Conservation (phyloP, 257 asterid species). For the Ballota nigra region DNA sequence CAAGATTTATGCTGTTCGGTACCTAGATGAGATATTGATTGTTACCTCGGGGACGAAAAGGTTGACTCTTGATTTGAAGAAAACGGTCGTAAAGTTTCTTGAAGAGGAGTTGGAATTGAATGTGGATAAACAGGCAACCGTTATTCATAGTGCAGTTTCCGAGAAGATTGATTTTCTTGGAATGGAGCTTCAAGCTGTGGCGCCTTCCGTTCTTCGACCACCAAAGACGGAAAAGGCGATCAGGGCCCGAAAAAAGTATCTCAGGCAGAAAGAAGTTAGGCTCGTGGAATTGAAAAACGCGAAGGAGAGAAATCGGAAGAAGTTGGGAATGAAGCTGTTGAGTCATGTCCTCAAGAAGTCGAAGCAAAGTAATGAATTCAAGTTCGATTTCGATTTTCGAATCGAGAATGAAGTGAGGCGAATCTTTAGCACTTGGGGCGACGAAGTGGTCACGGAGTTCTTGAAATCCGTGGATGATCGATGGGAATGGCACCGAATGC, state of each 20-base stretch:
- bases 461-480: constrained; percentile 65
- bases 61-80: constrained; percentile 68
- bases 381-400: constrained; percentile 52
- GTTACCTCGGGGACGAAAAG: constrained; percentile 74
- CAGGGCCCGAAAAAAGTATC: constrained; percentile 81
- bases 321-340: constrained; percentile 70
- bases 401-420: constrained; percentile 64
- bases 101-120: constrained; percentile 52
- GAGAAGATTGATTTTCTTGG: constrained; percentile 88
- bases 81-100: constrained; percentile 41
- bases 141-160: constrained; percentile 77
- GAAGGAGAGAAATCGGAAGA: constrained; percentile 76
- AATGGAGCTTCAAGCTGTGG: constrained; percentile 94
- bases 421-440: constrained; percentile 70
- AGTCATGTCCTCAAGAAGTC: constrained; percentile 59
- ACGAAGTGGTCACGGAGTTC: constrained; percentile 64
- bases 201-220: constrained; percentile 73
- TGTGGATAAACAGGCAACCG: constrained; percentile 56
- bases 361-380: constrained; percentile 54
- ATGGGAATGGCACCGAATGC: constrained; percentile 73
- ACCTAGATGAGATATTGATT: constrained; percentile 77
- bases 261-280: constrained; percentile 76
- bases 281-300: constrained; percentile 73
- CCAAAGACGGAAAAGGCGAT: constrained; percentile 78
- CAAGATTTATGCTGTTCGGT: constrained; percentile 77